These are phyloP conservation scores for Syzygium aqueum DNA, from an alignment of 345 rosid genomes.

Conservation along the genomic window DNA sequence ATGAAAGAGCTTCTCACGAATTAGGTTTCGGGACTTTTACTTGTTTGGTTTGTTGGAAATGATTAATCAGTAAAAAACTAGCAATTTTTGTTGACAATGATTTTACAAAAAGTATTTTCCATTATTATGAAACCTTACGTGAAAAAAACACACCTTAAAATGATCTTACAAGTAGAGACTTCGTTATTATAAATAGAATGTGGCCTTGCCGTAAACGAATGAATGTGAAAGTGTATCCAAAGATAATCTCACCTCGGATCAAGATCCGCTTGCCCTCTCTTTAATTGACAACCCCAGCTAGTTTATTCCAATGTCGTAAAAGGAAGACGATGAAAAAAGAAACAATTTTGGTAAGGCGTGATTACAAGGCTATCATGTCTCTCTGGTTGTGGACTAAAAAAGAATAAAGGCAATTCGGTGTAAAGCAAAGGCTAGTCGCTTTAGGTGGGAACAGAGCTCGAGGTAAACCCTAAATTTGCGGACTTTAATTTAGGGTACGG, in stretches of 20 bases:
- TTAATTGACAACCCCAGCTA: neutral
- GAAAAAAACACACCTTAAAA: too few species aligned
- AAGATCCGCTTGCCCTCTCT: neutral
- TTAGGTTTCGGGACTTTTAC: too few species aligned
- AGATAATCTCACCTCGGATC: neutral
- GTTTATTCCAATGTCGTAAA: neutral
- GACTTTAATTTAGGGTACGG: neutral
- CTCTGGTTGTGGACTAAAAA: neutral
- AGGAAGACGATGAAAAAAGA: neutral
- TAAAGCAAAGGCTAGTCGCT: slow-evolving; percentile 16
- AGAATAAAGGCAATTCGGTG: slow-evolving; percentile 27
- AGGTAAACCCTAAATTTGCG: neutral
- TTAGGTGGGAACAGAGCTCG: neutral
- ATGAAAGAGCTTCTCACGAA: too few species aligned
- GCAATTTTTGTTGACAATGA: too few species aligned
- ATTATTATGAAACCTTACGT: too few species aligned
- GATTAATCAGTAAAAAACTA: too few species aligned
- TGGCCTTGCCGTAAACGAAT: neutral
- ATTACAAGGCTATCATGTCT: slow-evolving; percentile 30
- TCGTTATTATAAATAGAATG: neutral
- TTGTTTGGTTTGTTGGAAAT: too few species aligned
- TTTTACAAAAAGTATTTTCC: too few species aligned
- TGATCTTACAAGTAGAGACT: neutral
- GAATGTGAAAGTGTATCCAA: neutral
- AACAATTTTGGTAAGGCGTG: slow-evolving; percentile 22